Evolutionary conservation across 495 filamentous ascomycete species (phyloP), one percentile per base, ranked within the genome.

Genomic region (Penicillium bovifimosum): DNA sequence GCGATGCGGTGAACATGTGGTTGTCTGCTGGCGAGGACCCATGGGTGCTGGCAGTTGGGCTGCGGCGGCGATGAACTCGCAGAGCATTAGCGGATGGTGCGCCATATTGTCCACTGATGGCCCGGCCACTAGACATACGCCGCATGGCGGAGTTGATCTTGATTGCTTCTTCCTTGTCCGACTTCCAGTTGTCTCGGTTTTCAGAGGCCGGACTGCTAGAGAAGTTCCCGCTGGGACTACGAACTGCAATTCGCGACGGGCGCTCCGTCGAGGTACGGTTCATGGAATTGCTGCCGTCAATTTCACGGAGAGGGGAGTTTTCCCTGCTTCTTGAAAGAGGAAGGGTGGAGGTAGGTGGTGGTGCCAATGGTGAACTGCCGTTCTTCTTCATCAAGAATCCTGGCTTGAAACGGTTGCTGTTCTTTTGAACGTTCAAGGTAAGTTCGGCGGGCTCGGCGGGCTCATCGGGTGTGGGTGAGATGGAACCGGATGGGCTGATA

Each of bases 381-480:
- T 68, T 56, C 56, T 79, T 84, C 74, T 95, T 95, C 16, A 87
- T 84, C 46, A 97, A 74, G 66, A 95, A 96, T 24, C 93, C 93
- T 29, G 91, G 78, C 63, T 96, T 88, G 76, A 98, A 96, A 31
- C 93, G 80, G 67, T 82, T 91, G 47, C 79, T 81, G 59, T 87
- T 91, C 58, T 72, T 75, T 16, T 64, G 65, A 32, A 74, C 53
- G 32, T 66, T 69, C 44, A 76, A 54, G 1, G 65, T 65, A 13
- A 63, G 55, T 20, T 74, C 74, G 11, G 64, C 50, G 0, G 61
- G 47, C 2, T 57, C 62, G 17, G 29, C 10, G 18, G 47, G 38
- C 16, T 50, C 39, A 20, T 41, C 39, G 2, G 70, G 62, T 11
- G 65, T 57, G 2, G 72, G 66, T 17, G 64, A 74, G 29, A 53